Base-by-base conservation (phyloP, 1,284 basidiomycete species). In the Porodaedalea pini region DNA sequence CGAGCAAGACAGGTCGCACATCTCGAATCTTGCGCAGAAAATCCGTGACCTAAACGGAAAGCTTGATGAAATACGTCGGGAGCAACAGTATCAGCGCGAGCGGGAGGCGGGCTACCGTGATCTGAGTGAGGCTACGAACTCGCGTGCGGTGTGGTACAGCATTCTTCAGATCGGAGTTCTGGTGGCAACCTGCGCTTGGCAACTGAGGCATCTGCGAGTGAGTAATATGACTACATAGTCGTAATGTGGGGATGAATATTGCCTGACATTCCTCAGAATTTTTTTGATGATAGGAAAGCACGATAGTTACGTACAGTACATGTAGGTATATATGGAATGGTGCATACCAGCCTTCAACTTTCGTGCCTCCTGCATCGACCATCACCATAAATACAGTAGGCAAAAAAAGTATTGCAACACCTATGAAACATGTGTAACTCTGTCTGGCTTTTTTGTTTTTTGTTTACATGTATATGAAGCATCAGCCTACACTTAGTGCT, bases 51-150 rank as follows among this genome's bases (percentile, higher is more conserved):
- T 99, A 57, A 99, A 98, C 73, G 81, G 85, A 64, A 95, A 94
- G 71, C 78, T 99, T 54, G 88, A 92, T 68, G 94, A 98, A 68
- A 90, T 99, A 63, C 80, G 93, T 56, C 80, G 93, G 43, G 97
- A 99, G 73, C 97, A 99, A 75, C 93, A 97, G 71, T 99, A 97
- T 70, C 95, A 99, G 77, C 81, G 97, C 44, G 96, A 99, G 71
- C 78, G 93, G 58, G 97, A 99, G 73, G 81, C 89, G n/a, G 86
- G 88, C 63, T 99, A 92, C 70, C 79, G 97, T 41, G 78, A 96
- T 71, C 72, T 98, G 60, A 93, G 90, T 65, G 97, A 99, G 73
- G 69, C 75, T 29, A 95, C 92, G 32, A 99, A 99, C 73, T 73
- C 86, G 27, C 78, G 88, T 61, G 94, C 96, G 0, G 86, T 98